phyloP scores from a whole-genome alignment of 1,139 yeast genomes.

The Zygoascus meyerae region DNA sequence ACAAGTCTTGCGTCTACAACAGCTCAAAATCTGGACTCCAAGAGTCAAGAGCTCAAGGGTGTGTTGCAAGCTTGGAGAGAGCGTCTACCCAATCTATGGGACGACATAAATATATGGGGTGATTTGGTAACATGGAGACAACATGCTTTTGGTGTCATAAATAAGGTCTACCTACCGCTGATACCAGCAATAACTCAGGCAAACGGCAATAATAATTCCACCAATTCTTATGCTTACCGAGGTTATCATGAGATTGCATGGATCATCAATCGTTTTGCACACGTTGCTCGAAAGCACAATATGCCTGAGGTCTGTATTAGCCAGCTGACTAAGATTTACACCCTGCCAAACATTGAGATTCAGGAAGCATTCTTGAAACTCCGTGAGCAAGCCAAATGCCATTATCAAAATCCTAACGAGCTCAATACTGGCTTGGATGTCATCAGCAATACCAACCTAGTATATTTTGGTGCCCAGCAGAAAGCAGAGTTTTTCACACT shows the following conservation, averaged over 20 bases:
- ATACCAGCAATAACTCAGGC: constrained; percentile 80
- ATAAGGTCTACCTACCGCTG: constrained; percentile 88
- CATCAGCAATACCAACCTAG: constrained; percentile 90
- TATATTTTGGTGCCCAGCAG: constrained; percentile 93
- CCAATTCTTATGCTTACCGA: constrained; percentile 88
- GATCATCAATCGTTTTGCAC: constrained; percentile 97
- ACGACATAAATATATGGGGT: constrained; percentile 96
- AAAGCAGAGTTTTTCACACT: constrained; percentile 96
- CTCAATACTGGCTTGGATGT: constrained; percentile 93
- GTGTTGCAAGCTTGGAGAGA: constrained; percentile 98
- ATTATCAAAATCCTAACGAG: constrained; percentile 83
- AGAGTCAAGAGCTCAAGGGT: constrained; percentile 89
- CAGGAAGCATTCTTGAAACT: constrained; percentile 95
- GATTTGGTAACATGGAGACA: constrained; percentile 98
- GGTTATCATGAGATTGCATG: constrained; percentile 99
- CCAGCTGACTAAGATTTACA: constrained; percentile 89
- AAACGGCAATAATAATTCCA: constrained; percentile 52
- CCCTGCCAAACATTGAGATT: constrained; percentile 93
- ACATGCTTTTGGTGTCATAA: constrained; percentile 96
- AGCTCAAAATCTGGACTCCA: constrained; percentile 84
- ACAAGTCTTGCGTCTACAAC: constrained; percentile 84
- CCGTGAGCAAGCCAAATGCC: constrained; percentile 96
- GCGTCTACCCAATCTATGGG: constrained; percentile 93
- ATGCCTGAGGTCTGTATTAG: constrained; percentile 96
- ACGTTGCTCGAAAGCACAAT: constrained; percentile 93